phyloP scores from a whole-genome alignment of 805 yeast genomes.

The Kuraishia capsulata region DNA sequence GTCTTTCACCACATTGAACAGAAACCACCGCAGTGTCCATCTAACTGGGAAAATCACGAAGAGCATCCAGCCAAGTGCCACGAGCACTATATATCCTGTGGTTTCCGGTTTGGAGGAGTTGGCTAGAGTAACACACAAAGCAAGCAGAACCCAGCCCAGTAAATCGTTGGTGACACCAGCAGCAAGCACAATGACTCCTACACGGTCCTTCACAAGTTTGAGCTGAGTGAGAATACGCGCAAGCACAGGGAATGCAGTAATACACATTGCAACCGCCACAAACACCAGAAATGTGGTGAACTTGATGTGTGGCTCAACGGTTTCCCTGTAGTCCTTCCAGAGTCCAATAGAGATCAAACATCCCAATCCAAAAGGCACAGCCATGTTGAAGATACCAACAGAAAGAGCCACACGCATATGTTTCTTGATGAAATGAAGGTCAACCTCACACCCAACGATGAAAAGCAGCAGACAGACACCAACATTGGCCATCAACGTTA shows the following conservation, averaged over 20 bases:
- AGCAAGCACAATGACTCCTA: conserved; percentile 65
- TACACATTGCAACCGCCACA: conserved; percentile 75
- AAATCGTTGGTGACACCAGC: conserved; percentile 80
- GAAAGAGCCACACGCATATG: conserved; percentile 52
- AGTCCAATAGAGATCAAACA: conserved; percentile 63
- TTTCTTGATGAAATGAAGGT: conserved; percentile 50
- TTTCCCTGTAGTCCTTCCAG: conserved; percentile 42
- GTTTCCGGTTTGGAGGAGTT: conserved; percentile 61
- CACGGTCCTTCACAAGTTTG: conserved; percentile 60
- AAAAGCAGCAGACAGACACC: conserved; percentile 71
- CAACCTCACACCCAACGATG: conserved; percentile 75
- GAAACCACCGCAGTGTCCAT: conserved; percentile 31
- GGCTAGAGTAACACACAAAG: conserved; percentile 68
- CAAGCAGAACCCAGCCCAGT: conserved; percentile 74
- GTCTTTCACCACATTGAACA: conserved; percentile 30
- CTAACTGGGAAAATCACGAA: conserved; percentile 51
- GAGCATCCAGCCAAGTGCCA: conserved; percentile 62
- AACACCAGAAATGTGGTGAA: conserved; percentile 75
- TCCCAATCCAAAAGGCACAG: conserved; percentile 74
- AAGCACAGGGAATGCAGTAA: conserved; percentile 80
- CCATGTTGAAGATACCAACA: conserved; percentile 67
- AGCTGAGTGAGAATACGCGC: conserved; percentile 73
- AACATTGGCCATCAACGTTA: conserved; percentile 61
- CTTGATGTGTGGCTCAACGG: conserved; percentile 27
- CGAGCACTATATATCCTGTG: conserved; percentile 59